These are phyloP conservation scores for Aspergillus haitiensis DNA, from an alignment of 495 filamentous ascomycete species.

Conservation along the genomic window DNA sequence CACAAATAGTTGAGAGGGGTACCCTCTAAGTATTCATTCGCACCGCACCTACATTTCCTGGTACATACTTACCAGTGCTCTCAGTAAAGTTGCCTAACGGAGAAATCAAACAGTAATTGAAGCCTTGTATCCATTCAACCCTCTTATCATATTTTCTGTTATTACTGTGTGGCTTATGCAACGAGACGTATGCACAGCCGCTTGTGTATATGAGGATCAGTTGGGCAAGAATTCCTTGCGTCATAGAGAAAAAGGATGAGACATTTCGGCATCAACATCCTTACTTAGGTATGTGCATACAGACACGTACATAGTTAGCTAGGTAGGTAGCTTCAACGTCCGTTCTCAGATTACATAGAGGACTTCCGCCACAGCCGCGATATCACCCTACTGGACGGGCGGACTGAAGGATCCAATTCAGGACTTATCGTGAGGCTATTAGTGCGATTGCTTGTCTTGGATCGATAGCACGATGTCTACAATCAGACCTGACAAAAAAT, in stretches of 20 bases:
- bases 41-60: too few relatives aligned
- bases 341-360: neutral
- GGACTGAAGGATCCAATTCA: constrained; percentile 3
- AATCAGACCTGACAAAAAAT: neutral
- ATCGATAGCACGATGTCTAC: neutral
- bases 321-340: constrained; percentile 5
- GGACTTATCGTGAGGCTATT: neutral
- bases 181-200: too few relatives aligned
- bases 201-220: too few relatives aligned
- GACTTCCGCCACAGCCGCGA: constrained; percentile 34
- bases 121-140: too few relatives aligned
- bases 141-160: too few relatives aligned
- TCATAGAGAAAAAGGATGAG: constrained; percentile 14
- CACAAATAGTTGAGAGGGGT: neutral
- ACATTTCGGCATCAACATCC: constrained; percentile 12
- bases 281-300: neutral
- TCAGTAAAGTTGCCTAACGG: too few relatives aligned
- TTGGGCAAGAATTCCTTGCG: constrained; percentile 10
- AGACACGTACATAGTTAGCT: too few relatives aligned
- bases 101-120: too few relatives aligned
- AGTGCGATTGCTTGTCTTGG: neutral
- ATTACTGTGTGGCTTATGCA: too few relatives aligned
- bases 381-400: constrained; percentile 20
- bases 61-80: too few relatives aligned
- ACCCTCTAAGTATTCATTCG: too few relatives aligned